Base-by-base conservation (phyloP, 768 basidiomycete species). In the Boletellus sp. region DNA sequence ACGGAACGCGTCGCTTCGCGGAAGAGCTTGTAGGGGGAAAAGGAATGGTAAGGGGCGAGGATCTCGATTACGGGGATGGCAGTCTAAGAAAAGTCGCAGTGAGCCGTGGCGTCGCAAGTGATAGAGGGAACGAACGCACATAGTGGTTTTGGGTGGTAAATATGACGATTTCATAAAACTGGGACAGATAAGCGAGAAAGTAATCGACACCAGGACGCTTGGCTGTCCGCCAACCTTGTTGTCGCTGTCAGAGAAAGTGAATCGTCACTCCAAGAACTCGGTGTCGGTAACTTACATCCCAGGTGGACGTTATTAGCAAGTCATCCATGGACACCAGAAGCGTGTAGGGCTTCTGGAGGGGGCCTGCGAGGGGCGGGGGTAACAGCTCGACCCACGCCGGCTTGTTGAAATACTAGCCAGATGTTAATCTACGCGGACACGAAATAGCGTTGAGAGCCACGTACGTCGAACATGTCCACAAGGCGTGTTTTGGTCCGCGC, bases 191-290 rank as follows among this genome's bases (percentile, higher is more conserved):
- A 23, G 83, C 94, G 31, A 99, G 77, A 80, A 99, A 99, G 72
- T 99, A 98, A 65, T 99, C 96, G 15, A 94, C 90, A 4, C 96
- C 96, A 1, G 96, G 95, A 31, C 96, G 84, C 72, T 98, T 99
- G 6, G 94, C 95, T 3, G 95, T 97, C 56, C 92, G 78, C 95
- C 96, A 99, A 45, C 96, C 96, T 60, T 90, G 78, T 71, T 90
- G 81, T 47, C 94, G 83, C 93, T 96, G 52, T 31, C 12, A 32
- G 35, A 17, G n/a, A 38, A 6, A n/a, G 20, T 42, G 37, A 31
- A 39, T 28, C 9, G 11, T 34, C 17, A 40, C 0, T 5, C 12
- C 6, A 15, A 5, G 23, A 1, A 26, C 41, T 23, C 7, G 20
- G 15, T 20, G 13, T 16, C 36, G 15, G 17, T 5, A 19, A 84